Percentiles rank a stretch among this genome's conserved stretches.
These are phyloP conservation scores for Rhynchosporium secalis DNA, from an alignment of 2,329 filamentous ascomycete species.

Conservation along the genomic window DNA sequence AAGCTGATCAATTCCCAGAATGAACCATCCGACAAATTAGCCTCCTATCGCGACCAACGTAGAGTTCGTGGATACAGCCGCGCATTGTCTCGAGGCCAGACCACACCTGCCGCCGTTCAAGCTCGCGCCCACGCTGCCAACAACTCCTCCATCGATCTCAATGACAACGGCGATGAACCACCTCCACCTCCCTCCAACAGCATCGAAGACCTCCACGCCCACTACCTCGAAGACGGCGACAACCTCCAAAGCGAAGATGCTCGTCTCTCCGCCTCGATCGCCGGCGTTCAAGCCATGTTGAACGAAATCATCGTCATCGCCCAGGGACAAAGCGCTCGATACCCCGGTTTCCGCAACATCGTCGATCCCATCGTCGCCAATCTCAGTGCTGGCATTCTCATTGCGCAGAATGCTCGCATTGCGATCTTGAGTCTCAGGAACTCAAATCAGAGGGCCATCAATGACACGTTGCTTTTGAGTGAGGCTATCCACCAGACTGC, in stretches of 20 bases:
- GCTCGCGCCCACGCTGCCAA: background rate
- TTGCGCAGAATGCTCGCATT: constrained; percentile 5
- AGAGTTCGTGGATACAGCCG: background rate
- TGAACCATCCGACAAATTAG: constrained; percentile 1
- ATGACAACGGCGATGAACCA: background rate
- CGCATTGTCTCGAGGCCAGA: background rate
- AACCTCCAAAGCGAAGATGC: constrained; percentile 1
- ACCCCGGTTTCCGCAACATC: background rate
- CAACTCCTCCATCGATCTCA: background rate
- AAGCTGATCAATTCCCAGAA: constrained; percentile 1
- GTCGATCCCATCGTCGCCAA: constrained; percentile 1
- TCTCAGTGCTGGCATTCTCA: background rate
- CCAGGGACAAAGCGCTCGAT: constrained; percentile 2
- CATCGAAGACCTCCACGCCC: background rate
- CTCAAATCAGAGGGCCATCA: background rate
- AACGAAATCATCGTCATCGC: background rate
- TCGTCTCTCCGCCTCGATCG: background rate
- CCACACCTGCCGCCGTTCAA: background rate
- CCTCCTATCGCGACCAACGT: constrained; percentile 5
- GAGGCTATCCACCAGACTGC: constrained; percentile 3
- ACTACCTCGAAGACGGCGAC: background rate
- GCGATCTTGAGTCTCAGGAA: background rate
- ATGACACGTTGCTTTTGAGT: background rate
- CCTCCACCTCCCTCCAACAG: constrained; percentile 4
- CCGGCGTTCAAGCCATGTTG: background rate